These are phyloP conservation scores for Limonium bicolor DNA, from an alignment of 148 eudicot species.

Conservation along the genomic window DNA sequence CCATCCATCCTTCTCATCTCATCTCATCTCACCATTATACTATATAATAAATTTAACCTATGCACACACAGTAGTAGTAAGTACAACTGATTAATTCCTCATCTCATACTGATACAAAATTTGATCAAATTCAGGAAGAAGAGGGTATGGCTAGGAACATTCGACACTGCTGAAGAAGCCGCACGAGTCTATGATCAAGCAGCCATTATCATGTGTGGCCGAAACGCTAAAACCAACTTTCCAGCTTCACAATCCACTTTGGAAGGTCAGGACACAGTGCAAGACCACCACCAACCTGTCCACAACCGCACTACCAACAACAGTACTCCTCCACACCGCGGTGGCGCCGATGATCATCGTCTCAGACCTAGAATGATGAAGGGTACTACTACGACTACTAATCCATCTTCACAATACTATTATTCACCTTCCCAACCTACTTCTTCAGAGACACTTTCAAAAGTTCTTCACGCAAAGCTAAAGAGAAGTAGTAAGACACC, in stretches of 20 bases:
- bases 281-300: not conserved
- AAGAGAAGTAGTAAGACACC: conserved; percentile 30
- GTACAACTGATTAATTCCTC: not conserved
- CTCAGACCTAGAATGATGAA: not conserved
- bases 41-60: not conserved
- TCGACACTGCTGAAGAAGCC: conserved; percentile 26
- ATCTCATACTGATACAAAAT: not conserved
- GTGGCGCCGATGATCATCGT: no score
- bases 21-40: no score
- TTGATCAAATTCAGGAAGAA: conserved; percentile 30
- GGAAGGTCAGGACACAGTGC: no score
- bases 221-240: conserved; percentile 30
- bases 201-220: conserved; percentile 25
- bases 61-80: not conserved
- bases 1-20: no score
- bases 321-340: not conserved
- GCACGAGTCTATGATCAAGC: conserved; percentile 30
- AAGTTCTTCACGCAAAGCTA: conserved; percentile 36
- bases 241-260: conserved; percentile 12
- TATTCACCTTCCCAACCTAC: not conserved
- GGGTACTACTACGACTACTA: not conserved
- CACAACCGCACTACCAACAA: not conserved
- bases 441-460: conserved; percentile 17
- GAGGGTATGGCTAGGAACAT: conserved; percentile 36
- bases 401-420: not conserved